A percentile compares a stretch with the other conserved stretches of the same genome.
Evolutionary conservation across 2,329 filamentous ascomycete genomes (phyloP).

Genomic region (Monascus ruber): DNA sequence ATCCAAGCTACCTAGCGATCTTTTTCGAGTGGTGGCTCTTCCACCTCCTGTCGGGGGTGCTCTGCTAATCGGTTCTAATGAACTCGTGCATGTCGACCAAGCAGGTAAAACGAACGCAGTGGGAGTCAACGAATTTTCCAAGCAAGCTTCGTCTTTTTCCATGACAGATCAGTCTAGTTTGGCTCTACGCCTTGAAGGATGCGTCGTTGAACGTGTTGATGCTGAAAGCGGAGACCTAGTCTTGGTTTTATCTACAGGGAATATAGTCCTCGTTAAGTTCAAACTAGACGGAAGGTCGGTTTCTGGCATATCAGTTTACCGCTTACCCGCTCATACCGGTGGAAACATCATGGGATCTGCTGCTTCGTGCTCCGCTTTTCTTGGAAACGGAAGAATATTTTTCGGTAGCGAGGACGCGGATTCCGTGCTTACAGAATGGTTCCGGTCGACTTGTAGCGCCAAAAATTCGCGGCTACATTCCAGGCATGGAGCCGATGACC

Average conservation of each 20-base stretch:
- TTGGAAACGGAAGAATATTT: slow-evolving; percentile 64
- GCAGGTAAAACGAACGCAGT: slow-evolving; percentile 87
- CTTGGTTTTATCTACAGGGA: slow-evolving; percentile 66
- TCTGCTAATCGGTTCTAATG: slow-evolving; percentile 75
- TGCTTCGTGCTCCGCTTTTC: slow-evolving; percentile 56
- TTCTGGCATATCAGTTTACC: slow-evolving; percentile 66
- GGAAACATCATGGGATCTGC: slow-evolving; percentile 50
- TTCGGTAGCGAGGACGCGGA: slow-evolving; percentile 76
- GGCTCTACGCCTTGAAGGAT: slow-evolving; percentile 68
- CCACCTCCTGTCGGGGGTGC: slow-evolving; percentile 81
- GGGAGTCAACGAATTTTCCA: slow-evolving; percentile 83
- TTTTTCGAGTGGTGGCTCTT: slow-evolving; percentile 70
- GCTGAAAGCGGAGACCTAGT: slow-evolving; percentile 71
- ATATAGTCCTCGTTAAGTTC: slow-evolving; percentile 66
- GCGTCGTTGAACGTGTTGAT: slow-evolving; percentile 63
- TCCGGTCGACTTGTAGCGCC: slow-evolving; percentile 49
- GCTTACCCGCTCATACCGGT: slow-evolving; percentile 52
- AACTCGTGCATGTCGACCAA: slow-evolving; percentile 91
- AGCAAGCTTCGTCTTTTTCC: slow-evolving; percentile 68
- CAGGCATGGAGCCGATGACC: slow-evolving; percentile 40
- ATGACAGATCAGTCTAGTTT: slow-evolving; percentile 79
- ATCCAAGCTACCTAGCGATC: slow-evolving; percentile 70
- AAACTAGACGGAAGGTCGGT: slow-evolving; percentile 83
- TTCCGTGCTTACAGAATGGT: slow-evolving; percentile 72
- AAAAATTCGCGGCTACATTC: slow-evolving; percentile 50